Base-by-base conservation (phyloP, 164 flowering plant species). In the Taxillus chinensis region DNA sequence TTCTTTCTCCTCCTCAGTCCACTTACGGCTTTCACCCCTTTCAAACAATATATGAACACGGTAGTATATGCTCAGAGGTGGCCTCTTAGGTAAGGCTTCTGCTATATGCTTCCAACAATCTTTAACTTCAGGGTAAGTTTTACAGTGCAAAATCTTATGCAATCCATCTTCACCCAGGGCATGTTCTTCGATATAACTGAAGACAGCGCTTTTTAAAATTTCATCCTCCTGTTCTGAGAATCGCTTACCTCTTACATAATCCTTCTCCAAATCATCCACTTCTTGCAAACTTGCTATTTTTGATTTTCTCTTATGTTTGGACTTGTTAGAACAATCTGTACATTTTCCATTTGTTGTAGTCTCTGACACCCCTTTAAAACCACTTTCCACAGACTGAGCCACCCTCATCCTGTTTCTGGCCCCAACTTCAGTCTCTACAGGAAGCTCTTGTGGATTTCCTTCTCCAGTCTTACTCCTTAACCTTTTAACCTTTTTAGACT, bases 1-100 rank as follows among this genome's bases (percentile, higher is more conserved):
- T 39, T 79, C 86, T 45, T 45, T 16, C 52, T 89, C 89, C 45
- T 83, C 87, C 2, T 52, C 46, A 42, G 77, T 80, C 90, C 90
- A 86, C 59, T 41, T 60, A 52, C 75, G 77, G 1, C n/a, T 49
- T 8, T 83, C 81, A 57, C 16, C 62, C 68, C 90, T 82, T 66
- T 78, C 76, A 69, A 70, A 82, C 59, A 89, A 53, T 5, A 48
- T 11, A 48, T 48, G 51, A 11, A 5, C 51, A 2, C 51, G 76
- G 38, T 64, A 12, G 68, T 76, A 77, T 37, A 86, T 60, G 57
- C 80, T 68, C 10, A 0, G 0, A 1, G 0, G 0, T 45, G 96
- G 78, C 69, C 96, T 76, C 74, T 77, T 72, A 9, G 87, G 87
- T 64, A 84, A 55, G 54, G 75, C 72, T 39, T 65, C 50, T 2